Evolutionary conservation across 192 early-diverging fungal genomes (phyloP), one percentile per base, ranked within the genome.

Genomic region (Coemansia interrupta): DNA sequence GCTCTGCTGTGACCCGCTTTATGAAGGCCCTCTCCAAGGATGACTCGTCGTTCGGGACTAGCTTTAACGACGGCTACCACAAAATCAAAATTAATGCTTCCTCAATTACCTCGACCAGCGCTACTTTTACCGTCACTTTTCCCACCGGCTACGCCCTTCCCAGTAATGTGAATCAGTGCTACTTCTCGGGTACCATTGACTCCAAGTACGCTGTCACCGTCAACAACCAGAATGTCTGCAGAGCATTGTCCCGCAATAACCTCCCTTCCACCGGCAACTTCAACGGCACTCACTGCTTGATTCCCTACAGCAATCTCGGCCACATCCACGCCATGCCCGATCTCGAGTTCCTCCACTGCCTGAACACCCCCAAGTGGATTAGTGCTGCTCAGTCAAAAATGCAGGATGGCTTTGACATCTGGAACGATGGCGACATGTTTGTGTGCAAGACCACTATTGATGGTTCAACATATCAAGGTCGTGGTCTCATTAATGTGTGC

Each of bases 251-350:
- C 17, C 43, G 43, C 19, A 8, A 45, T 20, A 45, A 45, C 43
- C 43, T 45, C 4, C 43, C 43, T 20, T 45, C 43, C 43, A 45
- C 43, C 14, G 43, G 43, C 3, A 45, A 15, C 14, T 45, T 45
- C 19, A 45, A 45, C 43, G 43, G 43, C 43, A 45, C 43, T 20
- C 43, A 45, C 43, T 45, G 43, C 17, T 8, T 45, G 43, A 45
- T 45, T 10, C 43, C 43, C 43, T 45, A 45, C 17, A 45, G 43
- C 43, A 45, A 45, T 18, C 9, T 45, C 14, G 43, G 43, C 5
- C 43, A 45, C 43, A 45, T 45, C 7, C 3, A 10, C 14, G 5
- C 43, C 0, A 4, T 5, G 43, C 15, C 17, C n/a, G 17, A 8
- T n/a, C 19, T n/a, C 19, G 43, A 45, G 43, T 45, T 10, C 14